Conservation (phyloP, 2,329 filamentous ascomycete species). For the Nectriaceae sp. region DNA sequence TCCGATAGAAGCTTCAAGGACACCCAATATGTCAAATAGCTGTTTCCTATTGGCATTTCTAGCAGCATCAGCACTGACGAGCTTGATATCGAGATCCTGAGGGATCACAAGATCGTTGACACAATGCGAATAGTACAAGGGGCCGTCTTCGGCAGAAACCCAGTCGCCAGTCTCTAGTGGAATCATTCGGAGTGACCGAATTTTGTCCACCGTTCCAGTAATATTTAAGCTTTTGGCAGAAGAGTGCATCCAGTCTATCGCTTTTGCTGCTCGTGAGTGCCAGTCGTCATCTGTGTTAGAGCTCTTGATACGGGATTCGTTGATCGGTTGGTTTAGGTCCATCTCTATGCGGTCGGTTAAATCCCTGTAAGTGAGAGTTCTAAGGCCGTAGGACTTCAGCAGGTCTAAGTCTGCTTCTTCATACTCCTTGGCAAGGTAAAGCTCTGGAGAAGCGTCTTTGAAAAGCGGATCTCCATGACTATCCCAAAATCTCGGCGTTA, state of each 20-base stretch:
- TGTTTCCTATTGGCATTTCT: conserved; percentile 10
- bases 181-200: conserved; percentile 11
- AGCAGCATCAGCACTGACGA: conserved; percentile 13
- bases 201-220: neutral
- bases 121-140: conserved; percentile 15
- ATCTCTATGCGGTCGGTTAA: conserved; percentile 8
- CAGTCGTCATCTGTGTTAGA: conserved; percentile 9
- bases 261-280: conserved; percentile 18
- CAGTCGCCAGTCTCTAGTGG: conserved; percentile 17
- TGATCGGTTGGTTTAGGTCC: conserved; percentile 4
- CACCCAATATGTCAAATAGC: conserved; percentile 16
- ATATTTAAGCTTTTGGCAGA: neutral
- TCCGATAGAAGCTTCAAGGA: conserved; percentile 10
- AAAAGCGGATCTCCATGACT: conserved; percentile 18
- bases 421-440: conserved; percentile 23
- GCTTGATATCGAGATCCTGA: conserved; percentile 6
- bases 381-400: conserved; percentile 12
- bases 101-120: conserved; percentile 12
- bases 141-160: conserved; percentile 11
- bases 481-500: conserved; percentile 13
- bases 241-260: conserved; percentile 3
- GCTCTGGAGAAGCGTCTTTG: conserved; percentile 10
- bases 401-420: conserved; percentile 1
- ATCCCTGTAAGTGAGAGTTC: neutral
- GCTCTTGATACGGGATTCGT: conserved; percentile 15